A percentile compares a stretch with the other conserved stretches of the same genome.
Evolutionary conservation across 208 protist genomes (phyloP).

Genomic region (Crithidia expoeki): DNA sequence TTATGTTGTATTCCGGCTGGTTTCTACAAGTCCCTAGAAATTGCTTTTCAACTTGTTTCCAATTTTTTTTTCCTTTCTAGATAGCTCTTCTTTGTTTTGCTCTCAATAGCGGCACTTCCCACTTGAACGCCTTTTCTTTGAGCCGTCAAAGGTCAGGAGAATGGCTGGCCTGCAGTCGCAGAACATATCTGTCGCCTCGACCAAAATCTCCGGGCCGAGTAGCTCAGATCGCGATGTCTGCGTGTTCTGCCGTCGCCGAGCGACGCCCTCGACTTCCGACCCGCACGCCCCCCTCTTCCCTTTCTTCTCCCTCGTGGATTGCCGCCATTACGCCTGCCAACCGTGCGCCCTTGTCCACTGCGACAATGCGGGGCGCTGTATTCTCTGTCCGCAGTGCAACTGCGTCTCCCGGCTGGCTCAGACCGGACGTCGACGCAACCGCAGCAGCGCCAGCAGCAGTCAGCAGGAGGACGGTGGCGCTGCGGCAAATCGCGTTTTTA

Average conservation of each 20-base stretch:
- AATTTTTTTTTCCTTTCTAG: background rate
- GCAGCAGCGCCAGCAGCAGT: conserved; percentile 17
- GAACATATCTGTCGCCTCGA: conserved; percentile 79
- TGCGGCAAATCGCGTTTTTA: conserved; percentile 37
- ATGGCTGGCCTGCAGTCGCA: conserved; percentile 83
- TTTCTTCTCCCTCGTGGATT: conserved; percentile 90
- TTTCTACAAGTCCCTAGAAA: background rate
- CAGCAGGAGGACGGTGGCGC: background rate
- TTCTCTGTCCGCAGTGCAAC: conserved; percentile 76
- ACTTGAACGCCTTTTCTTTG: conserved; percentile 12
- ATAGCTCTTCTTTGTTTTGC: background rate
- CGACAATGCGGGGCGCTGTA: conserved; percentile 73
- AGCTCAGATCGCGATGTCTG: conserved; percentile 49
- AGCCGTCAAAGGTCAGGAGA: background rate
- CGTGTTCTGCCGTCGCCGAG: conserved; percentile 63
- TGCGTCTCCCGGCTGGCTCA: conserved; percentile 82
- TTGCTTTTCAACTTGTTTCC: background rate
- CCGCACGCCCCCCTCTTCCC: conserved; percentile 83
- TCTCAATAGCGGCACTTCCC: background rate
- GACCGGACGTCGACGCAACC: conserved; percentile 58
- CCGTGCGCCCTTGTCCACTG: conserved; percentile 88
- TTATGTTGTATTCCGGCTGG: background rate
- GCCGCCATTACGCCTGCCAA: conserved; percentile 90
- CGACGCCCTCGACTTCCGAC: conserved; percentile 52
- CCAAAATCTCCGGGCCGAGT: conserved; percentile 30